Evolutionary conservation across 805 yeast species (phyloP), one percentile per base, ranked within the genome.

Genomic region (Candida schatavii): DNA sequence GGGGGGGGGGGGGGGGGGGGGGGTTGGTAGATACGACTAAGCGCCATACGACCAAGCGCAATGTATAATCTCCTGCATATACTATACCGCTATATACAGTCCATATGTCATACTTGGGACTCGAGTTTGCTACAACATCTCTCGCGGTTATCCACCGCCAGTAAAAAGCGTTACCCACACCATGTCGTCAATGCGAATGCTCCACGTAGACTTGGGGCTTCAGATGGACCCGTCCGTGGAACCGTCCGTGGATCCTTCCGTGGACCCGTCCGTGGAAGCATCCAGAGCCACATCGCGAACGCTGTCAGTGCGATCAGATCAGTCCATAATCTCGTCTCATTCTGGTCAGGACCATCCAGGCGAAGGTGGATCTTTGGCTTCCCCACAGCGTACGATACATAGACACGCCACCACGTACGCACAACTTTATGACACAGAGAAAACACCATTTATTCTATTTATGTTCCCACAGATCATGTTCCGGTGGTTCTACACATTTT

Each of bases 401-500:
- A 15, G 35, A 29, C 34, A 30, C 17, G 13, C 28, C 5, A 38
- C 35, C 5, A 28, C 41, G 9, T 38, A 29, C 26, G 35, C 35
- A n/a, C 35, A 34, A 21, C n/a, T 38, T 22, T 23, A 29, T 22
- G 35, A 29, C 3, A 13, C 35, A 7, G 41, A 38, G 7, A 29
- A 34, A 4, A 38, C 35, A 2, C 41, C 41, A 6, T 38, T 38
- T 13, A 38, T 38, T 3, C 28, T 38, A 19, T 38, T 30, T 27
- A 9, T 17, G 35, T 38, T 38, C 29, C 41, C 41, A 10, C 17
- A 22, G 33, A 29, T 38, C 13, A 7, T 60, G 1, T 49, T 60
- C 35, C 45, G 46, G 42, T 60, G 65, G 63, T 44, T 61, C 17
- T 60, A 59, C 45, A 60, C 66, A 1, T 50, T 60, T 11, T 60